Evolutionary conservation across 352 stramenopile species (phyloP).

Genomic region (Thalassiosira pacifica): DNA sequence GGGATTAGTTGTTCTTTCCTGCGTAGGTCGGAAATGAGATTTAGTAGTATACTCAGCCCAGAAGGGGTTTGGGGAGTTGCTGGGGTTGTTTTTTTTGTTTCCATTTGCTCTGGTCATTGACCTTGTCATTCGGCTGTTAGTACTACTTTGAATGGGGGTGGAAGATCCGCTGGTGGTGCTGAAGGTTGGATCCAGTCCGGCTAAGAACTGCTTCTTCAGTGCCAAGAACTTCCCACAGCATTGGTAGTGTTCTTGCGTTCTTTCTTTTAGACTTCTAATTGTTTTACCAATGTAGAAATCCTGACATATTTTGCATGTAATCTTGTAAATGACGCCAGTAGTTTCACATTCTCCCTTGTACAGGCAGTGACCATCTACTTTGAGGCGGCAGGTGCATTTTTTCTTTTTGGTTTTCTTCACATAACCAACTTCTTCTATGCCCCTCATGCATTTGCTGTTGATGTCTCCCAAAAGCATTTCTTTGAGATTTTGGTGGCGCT

Average conservation of each 20-base stretch:
- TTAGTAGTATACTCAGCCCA: no score
- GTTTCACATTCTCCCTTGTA: slow-evolving; percentile 1
- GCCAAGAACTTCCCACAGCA: neutral
- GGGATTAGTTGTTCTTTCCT: no score
- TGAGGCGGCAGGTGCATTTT: slow-evolving; percentile 14
- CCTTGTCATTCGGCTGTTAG: no score
- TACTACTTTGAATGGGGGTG: no score
- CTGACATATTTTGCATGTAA: slow-evolving; percentile 8
- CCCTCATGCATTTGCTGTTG: no score
- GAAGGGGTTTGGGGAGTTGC: no score
- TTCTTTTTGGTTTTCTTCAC: slow-evolving; percentile 1
- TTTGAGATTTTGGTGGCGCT: neutral
- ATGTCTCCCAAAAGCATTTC: neutral
- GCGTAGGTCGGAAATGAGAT: no score
- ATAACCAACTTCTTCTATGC: neutral
- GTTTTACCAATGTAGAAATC: no score
- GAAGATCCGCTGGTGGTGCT: neutral
- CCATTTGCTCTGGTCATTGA: no score
- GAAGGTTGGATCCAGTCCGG: neutral
- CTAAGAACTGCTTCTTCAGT: neutral
- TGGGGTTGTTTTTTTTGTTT: no score
- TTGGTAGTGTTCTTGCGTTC: neutral
- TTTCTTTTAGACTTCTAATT: neutral
- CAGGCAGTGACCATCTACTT: neutral
- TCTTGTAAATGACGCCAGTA: slow-evolving; percentile 12